Evolutionary conservation across 177 flowering plant species (phyloP).

Genomic region (Tripterygium wilfordii): DNA sequence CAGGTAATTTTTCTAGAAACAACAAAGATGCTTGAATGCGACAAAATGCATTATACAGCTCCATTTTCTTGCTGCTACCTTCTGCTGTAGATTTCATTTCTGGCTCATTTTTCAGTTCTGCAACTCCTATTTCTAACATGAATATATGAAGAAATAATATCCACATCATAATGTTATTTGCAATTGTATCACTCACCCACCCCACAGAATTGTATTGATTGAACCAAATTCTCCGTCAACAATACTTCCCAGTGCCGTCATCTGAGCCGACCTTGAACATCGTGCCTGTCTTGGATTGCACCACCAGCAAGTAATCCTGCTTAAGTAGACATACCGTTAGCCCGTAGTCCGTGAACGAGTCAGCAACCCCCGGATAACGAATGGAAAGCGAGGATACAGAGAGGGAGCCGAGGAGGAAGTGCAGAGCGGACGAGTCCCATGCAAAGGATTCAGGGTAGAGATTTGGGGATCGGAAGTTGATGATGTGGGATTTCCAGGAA

Average conservation of each 20-base stretch:
- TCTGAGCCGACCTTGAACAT: conserved; percentile 60
- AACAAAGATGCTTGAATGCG: no score
- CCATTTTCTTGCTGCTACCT: no score
- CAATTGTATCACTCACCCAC: no score
- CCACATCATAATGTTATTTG: no score
- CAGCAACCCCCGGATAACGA: conserved; percentile 64
- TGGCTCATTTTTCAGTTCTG: no score
- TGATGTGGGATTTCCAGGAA: conserved; percentile 32
- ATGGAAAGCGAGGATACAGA: conserved; percentile 40
- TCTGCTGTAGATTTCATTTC: no score
- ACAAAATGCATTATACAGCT: no score
- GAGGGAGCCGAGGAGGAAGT: conserved; percentile 63
- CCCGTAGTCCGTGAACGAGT: conserved; percentile 39
- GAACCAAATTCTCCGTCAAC: conserved; percentile 32
- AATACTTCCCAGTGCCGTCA: conserved; percentile 49
- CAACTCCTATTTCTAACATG: no score
- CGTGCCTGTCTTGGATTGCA: conserved; percentile 74
- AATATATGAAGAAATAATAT: no score
- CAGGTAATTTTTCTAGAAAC: no score
- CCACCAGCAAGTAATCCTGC: conserved; percentile 65
- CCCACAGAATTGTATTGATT: no score
- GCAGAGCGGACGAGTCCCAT: conserved; percentile 61
- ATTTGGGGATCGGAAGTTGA: conserved; percentile 52
- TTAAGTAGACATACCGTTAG: conserved; percentile 69
- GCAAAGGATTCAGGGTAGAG: conserved; percentile 71